phyloP scores from a whole-genome alignment of 2,329 filamentous ascomycete genomes.

The Ceratocystis cubensis region DNA sequence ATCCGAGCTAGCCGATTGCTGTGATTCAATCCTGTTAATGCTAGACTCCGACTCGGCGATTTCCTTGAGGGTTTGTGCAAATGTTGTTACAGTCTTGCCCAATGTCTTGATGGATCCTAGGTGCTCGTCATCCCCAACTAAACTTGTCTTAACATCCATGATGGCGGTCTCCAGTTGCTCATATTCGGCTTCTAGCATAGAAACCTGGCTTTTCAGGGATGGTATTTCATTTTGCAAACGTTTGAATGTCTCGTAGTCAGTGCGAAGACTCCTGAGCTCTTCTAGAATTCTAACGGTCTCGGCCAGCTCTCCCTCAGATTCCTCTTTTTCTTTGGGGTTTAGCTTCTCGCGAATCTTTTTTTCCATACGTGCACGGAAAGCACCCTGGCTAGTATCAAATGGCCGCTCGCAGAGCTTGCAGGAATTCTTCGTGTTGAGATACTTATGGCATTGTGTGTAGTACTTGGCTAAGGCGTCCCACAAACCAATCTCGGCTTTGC shows the following conservation, averaged over 20 bases:
- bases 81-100: constrained; percentile 61
- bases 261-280: constrained; percentile 48
- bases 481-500: constrained; percentile 55
- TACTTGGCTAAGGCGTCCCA: constrained; percentile 59
- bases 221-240: constrained; percentile 62
- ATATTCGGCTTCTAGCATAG: constrained; percentile 48
- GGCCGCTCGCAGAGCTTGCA: constrained; percentile 65
- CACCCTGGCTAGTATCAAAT: constrained; percentile 49
- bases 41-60: constrained; percentile 59
- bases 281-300: constrained; percentile 39
- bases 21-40: constrained; percentile 60
- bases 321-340: constrained; percentile 48
- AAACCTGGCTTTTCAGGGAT: constrained; percentile 49
- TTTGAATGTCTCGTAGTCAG: constrained; percentile 61
- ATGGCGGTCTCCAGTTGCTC: constrained; percentile 47
- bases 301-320: constrained; percentile 49
- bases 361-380: constrained; percentile 48
- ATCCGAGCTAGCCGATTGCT: constrained; percentile 48
- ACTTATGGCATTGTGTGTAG: constrained; percentile 54
- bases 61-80: constrained; percentile 59
- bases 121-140: constrained; percentile 51
- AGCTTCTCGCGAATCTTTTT: constrained; percentile 53
- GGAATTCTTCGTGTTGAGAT: constrained; percentile 53
- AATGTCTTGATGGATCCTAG: constrained; percentile 65
- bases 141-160: constrained; percentile 54